Evolutionary conservation across 805 yeast species (phyloP).

Genomic region (Saccharomycopsis fermentans): DNA sequence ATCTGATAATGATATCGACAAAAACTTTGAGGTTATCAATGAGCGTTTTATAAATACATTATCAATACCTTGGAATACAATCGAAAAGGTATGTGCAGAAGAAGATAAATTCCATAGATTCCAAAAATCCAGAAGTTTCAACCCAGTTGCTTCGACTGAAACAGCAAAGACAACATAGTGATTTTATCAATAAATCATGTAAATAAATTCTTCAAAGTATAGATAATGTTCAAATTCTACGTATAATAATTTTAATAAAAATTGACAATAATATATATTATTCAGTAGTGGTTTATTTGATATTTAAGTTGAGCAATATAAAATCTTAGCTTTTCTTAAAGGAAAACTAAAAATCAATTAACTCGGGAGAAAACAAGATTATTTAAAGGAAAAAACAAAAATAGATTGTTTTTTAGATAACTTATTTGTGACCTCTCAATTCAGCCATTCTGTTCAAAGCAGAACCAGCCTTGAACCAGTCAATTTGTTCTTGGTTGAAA

Average conservation of each 20-base stretch:
- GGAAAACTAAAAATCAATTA: not conserved
- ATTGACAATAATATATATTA: not conserved
- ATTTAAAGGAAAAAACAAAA: not conserved
- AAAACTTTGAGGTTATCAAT: not conserved
- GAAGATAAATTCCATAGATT: not conserved
- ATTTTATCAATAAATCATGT: too few species aligned
- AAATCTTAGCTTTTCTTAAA: not conserved
- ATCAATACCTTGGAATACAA: not conserved
- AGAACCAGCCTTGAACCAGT: conserved; percentile 98
- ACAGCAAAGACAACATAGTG: too few species aligned
- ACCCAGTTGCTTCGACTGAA: not conserved
- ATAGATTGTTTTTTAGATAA: not conserved
- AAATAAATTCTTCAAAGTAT: too few species aligned
- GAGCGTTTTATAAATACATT: not conserved
- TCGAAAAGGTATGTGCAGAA: not conserved
- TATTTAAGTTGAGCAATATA: not conserved
- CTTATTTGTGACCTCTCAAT: conserved; percentile 13
- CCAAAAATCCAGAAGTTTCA: not conserved
- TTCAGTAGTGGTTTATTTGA: not conserved
- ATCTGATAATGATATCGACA: not conserved
- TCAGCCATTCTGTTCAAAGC: conserved; percentile 93
- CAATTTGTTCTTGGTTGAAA: conserved; percentile 92
- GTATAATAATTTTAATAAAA: not conserved
- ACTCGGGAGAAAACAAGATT: not conserved
- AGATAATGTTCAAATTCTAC: too few species aligned